Conservation (phyloP, 208 protist species). For the Leishmania gerbilli region DNA sequence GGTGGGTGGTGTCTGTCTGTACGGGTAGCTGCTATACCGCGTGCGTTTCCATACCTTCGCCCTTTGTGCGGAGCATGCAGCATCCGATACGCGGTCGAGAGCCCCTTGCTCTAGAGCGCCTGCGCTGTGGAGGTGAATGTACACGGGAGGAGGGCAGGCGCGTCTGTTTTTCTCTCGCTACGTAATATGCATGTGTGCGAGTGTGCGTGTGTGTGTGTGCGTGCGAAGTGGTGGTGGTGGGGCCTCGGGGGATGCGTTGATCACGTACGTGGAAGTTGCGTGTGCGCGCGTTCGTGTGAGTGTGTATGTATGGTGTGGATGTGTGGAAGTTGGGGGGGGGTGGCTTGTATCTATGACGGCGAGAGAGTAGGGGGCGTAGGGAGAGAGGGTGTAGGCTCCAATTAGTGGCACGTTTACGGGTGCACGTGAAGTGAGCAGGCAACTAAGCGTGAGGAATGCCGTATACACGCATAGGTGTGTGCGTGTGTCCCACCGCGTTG, state of each 20-base stretch:
- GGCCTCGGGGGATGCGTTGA: background rate
- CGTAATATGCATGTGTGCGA: background rate
- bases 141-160: background rate
- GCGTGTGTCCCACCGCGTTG: background rate
- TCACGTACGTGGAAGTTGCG: background rate
- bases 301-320: no score
- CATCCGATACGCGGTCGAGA: background rate
- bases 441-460: background rate
- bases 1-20: background rate
- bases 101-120: background rate
- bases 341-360: background rate
- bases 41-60: background rate
- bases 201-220: background rate
- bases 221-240: background rate
- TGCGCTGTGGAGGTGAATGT: background rate
- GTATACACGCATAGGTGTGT: background rate
- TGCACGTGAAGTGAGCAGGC: background rate
- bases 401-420: background rate
- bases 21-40: background rate
- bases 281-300: no score
- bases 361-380: background rate
- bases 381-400: background rate
- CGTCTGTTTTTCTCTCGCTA: background rate
- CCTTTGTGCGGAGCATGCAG: background rate
- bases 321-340: background rate